Evolutionary conservation across 2,329 filamentous ascomycete genomes (phyloP).

Genomic region (Ilyonectria mors-panacis): DNA sequence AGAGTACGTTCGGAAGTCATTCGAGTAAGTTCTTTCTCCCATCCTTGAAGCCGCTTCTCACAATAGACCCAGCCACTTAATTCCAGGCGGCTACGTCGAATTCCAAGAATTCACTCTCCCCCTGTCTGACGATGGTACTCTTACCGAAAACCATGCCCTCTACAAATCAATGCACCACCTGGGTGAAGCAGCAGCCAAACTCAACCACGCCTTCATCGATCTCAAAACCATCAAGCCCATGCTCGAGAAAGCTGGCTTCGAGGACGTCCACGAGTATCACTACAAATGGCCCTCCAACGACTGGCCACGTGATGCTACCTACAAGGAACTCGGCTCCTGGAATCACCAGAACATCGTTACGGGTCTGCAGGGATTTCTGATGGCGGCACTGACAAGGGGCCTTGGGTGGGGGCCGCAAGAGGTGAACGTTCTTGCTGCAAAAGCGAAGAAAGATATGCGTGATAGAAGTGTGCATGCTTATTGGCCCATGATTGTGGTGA

Average conservation of each 20-base stretch:
- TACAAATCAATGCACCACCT: conserved; percentile 9
- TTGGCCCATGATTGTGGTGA: conserved; percentile 29
- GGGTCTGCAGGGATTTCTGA: conserved; percentile 19
- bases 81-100: conserved; percentile 26
- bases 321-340: conserved; percentile 21
- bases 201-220: conserved; percentile 19
- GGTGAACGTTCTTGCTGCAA: conserved; percentile 16
- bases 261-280: conserved; percentile 10
- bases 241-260: conserved; percentile 20
- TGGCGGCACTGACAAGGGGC: conserved; percentile 20
- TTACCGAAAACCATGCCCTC: conserved; percentile 3
- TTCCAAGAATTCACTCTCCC: conserved; percentile 24
- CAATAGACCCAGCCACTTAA: conserved; percentile 4
- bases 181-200: conserved; percentile 15
- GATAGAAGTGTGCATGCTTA: conserved; percentile 26
- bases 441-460: conserved; percentile 15
- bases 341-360: conserved; percentile 17
- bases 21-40: not conserved
- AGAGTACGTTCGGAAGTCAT: conserved; percentile 13
- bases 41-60: not conserved
- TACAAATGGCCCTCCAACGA: conserved; percentile 27
- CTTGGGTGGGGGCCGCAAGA: conserved; percentile 22
- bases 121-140: conserved; percentile 21
- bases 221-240: conserved; percentile 15
- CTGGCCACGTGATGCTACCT: conserved; percentile 22